Base-by-base conservation (phyloP, 192 early-diverging fungal species). In the Coemansia sp. region DNA sequence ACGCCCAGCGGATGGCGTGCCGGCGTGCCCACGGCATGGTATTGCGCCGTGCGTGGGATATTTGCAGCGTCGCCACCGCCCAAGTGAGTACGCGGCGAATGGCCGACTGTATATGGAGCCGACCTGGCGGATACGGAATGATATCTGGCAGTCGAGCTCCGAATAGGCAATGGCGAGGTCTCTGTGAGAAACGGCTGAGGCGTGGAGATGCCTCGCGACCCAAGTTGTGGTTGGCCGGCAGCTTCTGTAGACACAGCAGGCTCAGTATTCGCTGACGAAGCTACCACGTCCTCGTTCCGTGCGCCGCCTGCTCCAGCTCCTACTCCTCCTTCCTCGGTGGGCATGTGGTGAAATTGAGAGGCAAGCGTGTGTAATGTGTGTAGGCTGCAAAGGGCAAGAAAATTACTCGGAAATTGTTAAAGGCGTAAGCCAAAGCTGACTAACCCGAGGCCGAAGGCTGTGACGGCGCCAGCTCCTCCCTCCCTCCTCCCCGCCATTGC, bases 1-100 rank as follows among this genome's bases (percentile, higher is more conserved):
- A 81, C 32, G 4, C 79, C 79, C 9, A 82, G 67, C 40, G 79
- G 79, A 43, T 82, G 79, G 10, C 79, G 70, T 12, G 79, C 79
- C 0, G 79, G 79, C 67, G 62, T 77, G 10, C 79, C 79, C 0
- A 82, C 75, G 6, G 79, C 68, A 24, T 70, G 79, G 37, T 71
- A 82, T 64, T 82, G 79, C 2, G 79, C 79, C 5, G 79, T 57
- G 25, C 79, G 70, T 15, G 79, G 75, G n/a, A 82, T 81, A 46
- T 76, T 76, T 8, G 74, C 68, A 3, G 46, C 58, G 10, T 76
- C 73, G 6, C n/a, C n/a, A n/a, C 60, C 60, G 31, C 56, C 19
- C 40, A 65, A 31, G 40, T 66, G 59, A 51, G 20, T 64, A 53
- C 54, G 64, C 32, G 58, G 14, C 37, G 25, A 39, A 51, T 64